Evolutionary conservation across 2,329 filamentous ascomycete species (phyloP).

Genomic region (Exserohilum turcica): DNA sequence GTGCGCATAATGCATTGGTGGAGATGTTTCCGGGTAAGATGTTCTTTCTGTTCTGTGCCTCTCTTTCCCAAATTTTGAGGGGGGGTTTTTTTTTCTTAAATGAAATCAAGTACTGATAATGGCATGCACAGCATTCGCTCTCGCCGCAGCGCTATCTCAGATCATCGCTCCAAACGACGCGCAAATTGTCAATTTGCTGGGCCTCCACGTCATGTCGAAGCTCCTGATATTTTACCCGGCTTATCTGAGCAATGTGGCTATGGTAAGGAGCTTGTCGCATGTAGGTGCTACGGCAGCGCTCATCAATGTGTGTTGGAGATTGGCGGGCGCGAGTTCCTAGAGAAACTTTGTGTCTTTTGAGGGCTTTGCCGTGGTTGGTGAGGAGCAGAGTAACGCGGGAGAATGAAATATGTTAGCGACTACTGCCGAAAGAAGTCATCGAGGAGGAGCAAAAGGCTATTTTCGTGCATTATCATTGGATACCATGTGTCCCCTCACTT

Average conservation of each 20-base stretch:
- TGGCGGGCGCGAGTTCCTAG: conserved; percentile 24
- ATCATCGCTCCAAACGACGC: conserved; percentile 27
- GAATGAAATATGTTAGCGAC: too few species aligned
- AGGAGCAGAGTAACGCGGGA: too few species aligned
- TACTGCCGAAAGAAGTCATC: too few species aligned
- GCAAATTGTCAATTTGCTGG: conserved; percentile 29
- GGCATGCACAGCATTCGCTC: conserved; percentile 20
- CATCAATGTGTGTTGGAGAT: conserved; percentile 30
- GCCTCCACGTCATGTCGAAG: conserved; percentile 30
- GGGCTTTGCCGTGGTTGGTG: too few species aligned
- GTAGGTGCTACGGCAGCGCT: conserved; percentile 29
- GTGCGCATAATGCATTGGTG: conserved; percentile 30
- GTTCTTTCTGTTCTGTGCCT: neutral
- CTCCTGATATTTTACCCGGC: conserved; percentile 28
- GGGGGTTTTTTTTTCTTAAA: neutral
- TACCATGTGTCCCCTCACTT: too few species aligned
- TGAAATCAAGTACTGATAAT: neutral
- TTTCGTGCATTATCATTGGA: too few species aligned
- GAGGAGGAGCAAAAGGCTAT: too few species aligned
- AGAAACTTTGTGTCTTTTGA: too few species aligned
- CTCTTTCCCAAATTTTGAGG: neutral
- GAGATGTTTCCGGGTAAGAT: conserved; percentile 33
- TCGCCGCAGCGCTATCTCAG: conserved; percentile 29
- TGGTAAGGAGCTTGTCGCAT: conserved; percentile 25
- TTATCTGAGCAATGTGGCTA: conserved; percentile 25